Percentiles rank a stretch among this genome's conserved stretches.
These are phyloP conservation scores for Gremmenia infestans DNA, from an alignment of 2,329 filamentous ascomycete genomes.

Conservation along the genomic window DNA sequence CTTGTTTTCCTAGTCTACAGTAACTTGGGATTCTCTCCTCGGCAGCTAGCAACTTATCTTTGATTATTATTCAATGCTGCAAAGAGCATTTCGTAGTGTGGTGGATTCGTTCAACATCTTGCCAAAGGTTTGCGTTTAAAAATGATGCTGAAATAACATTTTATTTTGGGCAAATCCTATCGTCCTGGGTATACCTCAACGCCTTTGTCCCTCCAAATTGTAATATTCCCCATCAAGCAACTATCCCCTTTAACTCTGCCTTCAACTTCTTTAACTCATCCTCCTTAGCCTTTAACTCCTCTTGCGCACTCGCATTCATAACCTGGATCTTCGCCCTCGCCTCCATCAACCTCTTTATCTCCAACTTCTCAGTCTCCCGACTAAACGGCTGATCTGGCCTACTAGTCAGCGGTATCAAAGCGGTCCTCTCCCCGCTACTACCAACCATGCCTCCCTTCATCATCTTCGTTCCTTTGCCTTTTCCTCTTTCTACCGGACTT, in stretches of 20 bases:
- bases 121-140: no score
- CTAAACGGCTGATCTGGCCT: slow-evolving; percentile 69
- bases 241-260: slow-evolving; percentile 3
- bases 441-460: slow-evolving; percentile 34
- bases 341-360: slow-evolving; percentile 56
- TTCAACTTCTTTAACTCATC: slow-evolving; percentile 19
- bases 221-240: no score
- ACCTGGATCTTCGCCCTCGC: slow-evolving; percentile 60
- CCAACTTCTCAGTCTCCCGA: slow-evolving; percentile 61
- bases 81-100: no score
- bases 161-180: no score
- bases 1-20: no score
- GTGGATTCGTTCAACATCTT: no score
- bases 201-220: no score
- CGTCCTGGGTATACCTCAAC: no score
- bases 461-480: slow-evolving; percentile 51
- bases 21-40: no score
- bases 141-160: no score
- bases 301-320: slow-evolving; percentile 20
- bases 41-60: no score
- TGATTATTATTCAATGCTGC: no score
- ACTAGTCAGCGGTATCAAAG: slow-evolving; percentile 67
- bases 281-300: slow-evolving; percentile 25
- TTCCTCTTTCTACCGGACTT: slow-evolving; percentile 51
- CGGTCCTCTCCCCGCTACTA: slow-evolving; percentile 57